These are phyloP conservation scores for Trametes cinnabarina DNA, from an alignment of 768 basidiomycete genomes.

Conservation along the genomic window DNA sequence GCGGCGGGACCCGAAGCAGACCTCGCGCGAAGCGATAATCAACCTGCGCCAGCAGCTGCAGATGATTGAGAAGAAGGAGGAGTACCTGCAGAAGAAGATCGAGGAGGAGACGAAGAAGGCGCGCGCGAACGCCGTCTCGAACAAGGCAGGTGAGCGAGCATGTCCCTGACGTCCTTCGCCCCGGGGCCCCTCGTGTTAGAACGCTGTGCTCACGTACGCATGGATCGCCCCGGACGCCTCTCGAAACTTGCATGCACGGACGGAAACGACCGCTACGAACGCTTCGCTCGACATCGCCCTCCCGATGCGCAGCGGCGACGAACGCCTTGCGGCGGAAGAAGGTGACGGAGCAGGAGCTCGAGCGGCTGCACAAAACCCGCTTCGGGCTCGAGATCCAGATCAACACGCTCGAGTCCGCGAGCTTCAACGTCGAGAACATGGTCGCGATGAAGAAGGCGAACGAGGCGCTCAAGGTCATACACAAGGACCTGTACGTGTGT, in stretches of 20 bases:
- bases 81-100: conserved; percentile 93
- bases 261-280: not conserved
- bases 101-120: conserved; percentile 94
- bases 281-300: too few species aligned
- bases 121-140: conserved; percentile 86
- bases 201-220: not conserved
- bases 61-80: conserved; percentile 99
- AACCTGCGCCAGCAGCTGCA: conserved; percentile 88
- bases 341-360: conserved; percentile 80
- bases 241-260: not conserved
- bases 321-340: conserved; percentile 94
- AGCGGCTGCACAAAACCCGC: conserved; percentile 78
- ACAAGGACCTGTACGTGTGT: conserved; percentile 81
- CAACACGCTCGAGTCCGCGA: conserved; percentile 95
- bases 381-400: conserved; percentile 95
- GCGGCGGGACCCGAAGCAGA: conserved; percentile 76
- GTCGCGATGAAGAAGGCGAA: conserved; percentile 95
- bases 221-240: not conserved
- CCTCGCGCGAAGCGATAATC: conserved; percentile 91
- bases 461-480: conserved; percentile 84
- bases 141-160: conserved; percentile 77
- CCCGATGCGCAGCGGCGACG: conserved; percentile 62
- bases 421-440: conserved; percentile 98
- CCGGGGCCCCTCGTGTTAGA: not conserved
- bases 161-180: conserved; percentile 13